Base-by-base conservation (phyloP, 192 early-diverging fungal species). In the Coemansia sp. region DNA sequence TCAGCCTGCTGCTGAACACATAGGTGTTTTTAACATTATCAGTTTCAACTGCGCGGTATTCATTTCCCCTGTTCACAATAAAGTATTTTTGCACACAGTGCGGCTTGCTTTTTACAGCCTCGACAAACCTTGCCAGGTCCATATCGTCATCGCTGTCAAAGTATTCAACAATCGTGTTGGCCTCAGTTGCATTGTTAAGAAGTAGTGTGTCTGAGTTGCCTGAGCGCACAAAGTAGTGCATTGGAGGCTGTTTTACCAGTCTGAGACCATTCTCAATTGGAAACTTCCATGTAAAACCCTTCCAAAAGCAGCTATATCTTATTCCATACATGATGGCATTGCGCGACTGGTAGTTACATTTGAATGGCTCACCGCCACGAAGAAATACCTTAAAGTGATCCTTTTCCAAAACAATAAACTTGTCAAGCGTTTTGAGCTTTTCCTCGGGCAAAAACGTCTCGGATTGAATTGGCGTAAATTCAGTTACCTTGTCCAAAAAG, bases 161-260 rank as follows among this genome's bases (percentile, higher is more conserved):
- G 47, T 47, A 57, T 16, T 57, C 15, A 33, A 48, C 45, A 35
- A 45, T 45, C 5, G 42, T 47, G 12, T 57, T 45, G 2, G 23
- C 8, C 13, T 45, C 20, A 9, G 55, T 53, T 7, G 4, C 13
- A 11, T 35, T 38, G 20, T 11, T 3, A 38, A 13, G 26, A 10
- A 6, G 1, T 11, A 35, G 50, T 6, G 15, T 0, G 9, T 53
- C 16, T 6, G 50, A 20, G 6, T 19, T 35, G 7, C 20, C 15
- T 38, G 50, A n/a, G 12, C 20, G 36, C 14, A 53, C 50, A 53
- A 53, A 53, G 33, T 53, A 53, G 20, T 53, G 50, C 0, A 53
- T 39, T 8, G 26, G 50, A 2, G 16, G 30, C 21, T 53, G 50
- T 3, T 39, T 36, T 5, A 19, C 21, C 12, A 35, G 5, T 21